phyloP scores from a whole-genome alignment of 1,284 basidiomycete species.

The Cutaneotrichosporon spelunceum region DNA sequence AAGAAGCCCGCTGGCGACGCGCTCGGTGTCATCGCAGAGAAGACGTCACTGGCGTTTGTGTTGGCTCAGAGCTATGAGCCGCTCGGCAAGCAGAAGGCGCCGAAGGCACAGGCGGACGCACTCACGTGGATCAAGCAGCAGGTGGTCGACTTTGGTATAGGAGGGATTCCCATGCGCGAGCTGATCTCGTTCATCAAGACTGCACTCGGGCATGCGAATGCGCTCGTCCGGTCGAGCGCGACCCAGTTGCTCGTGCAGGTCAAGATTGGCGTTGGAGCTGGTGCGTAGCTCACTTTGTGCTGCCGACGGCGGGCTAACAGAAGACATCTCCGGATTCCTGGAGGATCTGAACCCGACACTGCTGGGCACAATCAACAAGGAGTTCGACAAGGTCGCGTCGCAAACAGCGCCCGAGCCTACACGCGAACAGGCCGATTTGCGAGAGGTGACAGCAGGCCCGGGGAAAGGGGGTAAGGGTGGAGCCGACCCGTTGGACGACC shows the following conservation, averaged over 20 bases:
- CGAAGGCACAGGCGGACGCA: constrained; percentile 92
- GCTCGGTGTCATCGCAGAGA: constrained; percentile 77
- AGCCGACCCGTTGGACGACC: constrained; percentile 78
- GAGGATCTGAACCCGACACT: constrained; percentile 94
- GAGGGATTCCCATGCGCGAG: constrained; percentile 75
- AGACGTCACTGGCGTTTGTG: constrained; percentile 90
- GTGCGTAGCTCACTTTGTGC: constrained; percentile 56
- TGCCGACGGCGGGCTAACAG: neutral
- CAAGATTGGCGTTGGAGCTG: constrained; percentile 83
- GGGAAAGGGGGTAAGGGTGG: constrained; percentile 52
- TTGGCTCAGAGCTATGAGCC: constrained; percentile 91
- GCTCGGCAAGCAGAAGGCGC: constrained; percentile 89
- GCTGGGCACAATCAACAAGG: constrained; percentile 80
- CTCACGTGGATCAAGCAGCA: constrained; percentile 84
- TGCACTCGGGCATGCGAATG: constrained; percentile 89
- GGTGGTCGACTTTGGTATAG: constrained; percentile 88
- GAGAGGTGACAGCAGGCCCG: constrained; percentile 52
- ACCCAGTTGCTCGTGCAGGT: constrained; percentile 90
- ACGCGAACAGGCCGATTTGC: constrained; percentile 70
- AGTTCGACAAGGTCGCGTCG: constrained; percentile 92
- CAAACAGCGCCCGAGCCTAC: constrained; percentile 75
- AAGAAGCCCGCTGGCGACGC: constrained; percentile 96
- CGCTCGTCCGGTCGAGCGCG: constrained; percentile 88
- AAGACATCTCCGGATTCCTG: constrained; percentile 85
- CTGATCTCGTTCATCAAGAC: constrained; percentile 88